Percentiles rank a stretch among this genome's conserved stretches.
phyloP scores from a whole-genome alignment of 495 filamentous ascomycete genomes.

The Penicillium steckii region DNA sequence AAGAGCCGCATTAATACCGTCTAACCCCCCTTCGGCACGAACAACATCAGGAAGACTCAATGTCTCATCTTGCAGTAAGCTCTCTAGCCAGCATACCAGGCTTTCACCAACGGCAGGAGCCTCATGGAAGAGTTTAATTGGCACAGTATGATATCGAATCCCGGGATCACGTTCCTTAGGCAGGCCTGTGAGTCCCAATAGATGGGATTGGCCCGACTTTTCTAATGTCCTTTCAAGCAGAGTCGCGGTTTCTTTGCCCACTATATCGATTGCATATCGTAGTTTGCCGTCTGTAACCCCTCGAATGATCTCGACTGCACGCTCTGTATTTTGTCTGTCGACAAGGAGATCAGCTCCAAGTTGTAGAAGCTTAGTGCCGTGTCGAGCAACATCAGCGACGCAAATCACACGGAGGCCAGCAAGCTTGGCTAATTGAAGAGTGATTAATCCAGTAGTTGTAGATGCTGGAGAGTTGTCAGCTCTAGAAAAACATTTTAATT shows the following conservation, averaged over 20 bases:
- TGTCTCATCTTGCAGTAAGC: conserved; percentile 45
- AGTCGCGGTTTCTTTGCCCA: conserved; percentile 56
- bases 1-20: conserved; percentile 60
- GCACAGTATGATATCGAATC: conserved; percentile 58
- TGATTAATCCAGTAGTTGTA: conserved; percentile 58
- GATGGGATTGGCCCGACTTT: conserved; percentile 42
- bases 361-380: conserved; percentile 53
- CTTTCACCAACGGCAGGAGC: conserved; percentile 54
- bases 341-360: conserved; percentile 59
- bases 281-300: conserved; percentile 51
- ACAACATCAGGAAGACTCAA: conserved; percentile 58
- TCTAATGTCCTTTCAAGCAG: conserved; percentile 48
- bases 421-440: conserved; percentile 60
- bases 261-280: conserved; percentile 62
- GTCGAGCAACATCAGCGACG: conserved; percentile 59
- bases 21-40: conserved; percentile 55
- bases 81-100: conserved; percentile 60
- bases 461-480: too few relatives aligned
- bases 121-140: conserved; percentile 68
- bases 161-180: conserved; percentile 49
- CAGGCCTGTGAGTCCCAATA: conserved; percentile 61
- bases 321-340: conserved; percentile 56
- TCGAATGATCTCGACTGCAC: conserved; percentile 60
- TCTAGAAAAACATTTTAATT: not conserved
- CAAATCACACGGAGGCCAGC: conserved; percentile 56